Evolutionary conservation across 2,329 filamentous ascomycete species (phyloP).

Genomic region (Mycosphaerella sp.): DNA sequence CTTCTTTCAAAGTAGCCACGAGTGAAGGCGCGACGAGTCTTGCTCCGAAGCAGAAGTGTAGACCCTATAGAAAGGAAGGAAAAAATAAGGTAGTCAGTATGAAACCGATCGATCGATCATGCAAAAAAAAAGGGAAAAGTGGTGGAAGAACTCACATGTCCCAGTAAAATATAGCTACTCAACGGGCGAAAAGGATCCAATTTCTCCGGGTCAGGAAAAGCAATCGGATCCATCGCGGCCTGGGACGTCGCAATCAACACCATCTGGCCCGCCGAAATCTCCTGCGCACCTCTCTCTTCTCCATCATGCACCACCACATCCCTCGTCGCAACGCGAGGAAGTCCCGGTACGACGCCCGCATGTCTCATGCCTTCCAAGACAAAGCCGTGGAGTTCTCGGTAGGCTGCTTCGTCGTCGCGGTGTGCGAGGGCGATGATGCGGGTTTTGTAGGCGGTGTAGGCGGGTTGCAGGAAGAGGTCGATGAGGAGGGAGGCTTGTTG

Average conservation of each 20-base stretch:
- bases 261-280: constrained; percentile 42
- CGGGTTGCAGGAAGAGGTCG: constrained; percentile 47
- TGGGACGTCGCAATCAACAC: constrained; percentile 43
- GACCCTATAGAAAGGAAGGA: constrained; percentile 25
- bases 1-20: constrained; percentile 40
- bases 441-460: constrained; percentile 47
- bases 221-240: constrained; percentile 38
- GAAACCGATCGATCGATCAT: too few relatives aligned
- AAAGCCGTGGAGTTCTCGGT: constrained; percentile 48
- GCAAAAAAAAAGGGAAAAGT: too few relatives aligned
- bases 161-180: constrained; percentile 35
- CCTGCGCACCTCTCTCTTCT: constrained; percentile 40
- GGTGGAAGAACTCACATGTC: constrained; percentile 26
- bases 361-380: constrained; percentile 53
- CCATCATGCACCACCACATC: constrained; percentile 44
- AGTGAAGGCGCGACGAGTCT: constrained; percentile 37
- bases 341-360: constrained; percentile 47
- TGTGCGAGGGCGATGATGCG: constrained; percentile 48
- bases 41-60: constrained; percentile 40
- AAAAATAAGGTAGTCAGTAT: too few relatives aligned
- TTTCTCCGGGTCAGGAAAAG: constrained; percentile 40
- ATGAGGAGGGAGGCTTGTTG: constrained; percentile 51
- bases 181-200: constrained; percentile 41
- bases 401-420: constrained; percentile 39
- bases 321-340: constrained; percentile 46